Base-by-base conservation (phyloP, 2,329 filamentous ascomycete genomes). In the Arthroderma uncinatum region DNA sequence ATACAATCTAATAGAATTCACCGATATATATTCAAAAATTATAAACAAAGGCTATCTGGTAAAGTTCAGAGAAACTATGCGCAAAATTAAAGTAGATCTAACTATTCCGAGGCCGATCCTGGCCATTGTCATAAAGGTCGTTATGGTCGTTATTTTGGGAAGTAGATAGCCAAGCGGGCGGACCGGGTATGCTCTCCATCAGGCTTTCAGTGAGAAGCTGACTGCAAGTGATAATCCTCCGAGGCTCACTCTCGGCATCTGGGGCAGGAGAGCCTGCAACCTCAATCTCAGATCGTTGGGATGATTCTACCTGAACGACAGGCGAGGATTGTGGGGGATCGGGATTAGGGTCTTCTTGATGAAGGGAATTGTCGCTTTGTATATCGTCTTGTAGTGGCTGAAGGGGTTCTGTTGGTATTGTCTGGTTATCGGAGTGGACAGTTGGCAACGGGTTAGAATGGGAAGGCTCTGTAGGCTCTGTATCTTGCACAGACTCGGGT, bases 141-240 rank as follows among this genome's bases (percentile, higher is more conserved):
- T 50, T 50, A 50, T 9, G 25, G n/a, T 50, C 44, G n/a, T 50
- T 50, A 50, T 5, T 50, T 9, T 30, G 28, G 4, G 44, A n/a
- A 7, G n/a, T 19, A 4, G 53, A 16, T 28, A 9, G 16, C 66
- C 70, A 72, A 16, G 71, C 67, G 3, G 64, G 65, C 2, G 72
- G 72, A n/a, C 71, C 56, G 5, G 72, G 70, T 53, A 74, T 64
- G 59, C 72, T 74, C 54, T 74, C 72, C 72, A 74, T 73, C 16
- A 74, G 65, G 58, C 71, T 74, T 1, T 72, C 72, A 0, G 71
- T 71, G 25, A 74, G 60, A 44, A 73, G 64, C 42, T 73, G 70
- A 52, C 69, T 71, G 2, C 64, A 63, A 9, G 67, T 67, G 5
- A 74, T 50, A 1, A 72, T 57, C 1, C 60, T 62, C 30, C 59